These are phyloP conservation scores for Cordia subcordata DNA, from an alignment of 257 asterid genomes.

Conservation along the genomic window DNA sequence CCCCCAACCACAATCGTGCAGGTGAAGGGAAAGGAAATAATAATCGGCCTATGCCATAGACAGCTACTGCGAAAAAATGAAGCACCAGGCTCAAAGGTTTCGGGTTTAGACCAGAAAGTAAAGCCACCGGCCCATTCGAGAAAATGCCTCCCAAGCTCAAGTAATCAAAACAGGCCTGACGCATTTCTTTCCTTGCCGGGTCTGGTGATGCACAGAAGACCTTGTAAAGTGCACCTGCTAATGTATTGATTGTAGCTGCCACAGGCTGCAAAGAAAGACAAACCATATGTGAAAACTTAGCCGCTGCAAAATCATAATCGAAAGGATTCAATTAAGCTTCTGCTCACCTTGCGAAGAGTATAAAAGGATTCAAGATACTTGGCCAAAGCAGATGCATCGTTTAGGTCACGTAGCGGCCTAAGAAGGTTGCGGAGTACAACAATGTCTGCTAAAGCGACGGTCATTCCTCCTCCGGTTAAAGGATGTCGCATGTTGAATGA, in stretches of 20 bases:
- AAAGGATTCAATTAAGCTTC: neutral
- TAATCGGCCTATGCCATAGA: slow-evolving; percentile 55
- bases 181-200: slow-evolving; percentile 60
- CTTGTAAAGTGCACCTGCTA: slow-evolving; percentile 57
- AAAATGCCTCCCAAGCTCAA: slow-evolving; percentile 55
- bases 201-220: slow-evolving; percentile 55
- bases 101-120: slow-evolving; percentile 59
- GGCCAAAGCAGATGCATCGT: slow-evolving; percentile 43
- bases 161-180: slow-evolving; percentile 58
- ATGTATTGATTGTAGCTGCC: slow-evolving; percentile 53
- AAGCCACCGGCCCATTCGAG: slow-evolving; percentile 48
- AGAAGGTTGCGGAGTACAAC: slow-evolving; percentile 57
- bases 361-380: slow-evolving; percentile 53
- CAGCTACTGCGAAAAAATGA: slow-evolving; percentile 60
- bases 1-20: slow-evolving; percentile 45
- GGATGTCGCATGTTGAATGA: slow-evolving; percentile 77
- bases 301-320: neutral
- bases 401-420: slow-evolving; percentile 37
- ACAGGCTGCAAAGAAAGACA: slow-evolving; percentile 38
- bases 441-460: slow-evolving; percentile 59
- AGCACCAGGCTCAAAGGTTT: slow-evolving; percentile 49
- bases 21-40: slow-evolving; percentile 57
- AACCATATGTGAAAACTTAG: neutral
- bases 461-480: slow-evolving; percentile 73
- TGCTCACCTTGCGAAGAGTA: slow-evolving; percentile 51